phyloP scores from a whole-genome alignment of 2,329 filamentous ascomycete genomes.

The Huntiella moniliformis region DNA sequence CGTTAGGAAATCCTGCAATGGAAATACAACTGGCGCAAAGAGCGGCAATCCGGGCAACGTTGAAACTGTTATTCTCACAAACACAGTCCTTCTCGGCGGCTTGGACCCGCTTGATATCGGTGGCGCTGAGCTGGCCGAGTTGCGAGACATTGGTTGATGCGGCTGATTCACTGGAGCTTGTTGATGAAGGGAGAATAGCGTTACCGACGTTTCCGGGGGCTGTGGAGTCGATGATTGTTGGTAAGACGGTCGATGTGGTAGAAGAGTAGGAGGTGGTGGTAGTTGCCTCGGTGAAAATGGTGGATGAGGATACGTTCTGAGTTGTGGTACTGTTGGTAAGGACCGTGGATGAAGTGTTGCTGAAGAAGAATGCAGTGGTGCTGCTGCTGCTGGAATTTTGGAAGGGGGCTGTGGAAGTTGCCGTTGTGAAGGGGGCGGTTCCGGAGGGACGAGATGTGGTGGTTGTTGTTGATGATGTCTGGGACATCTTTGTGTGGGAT shows the following conservation, averaged over 20 bases:
- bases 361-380: slow-evolving; percentile 3
- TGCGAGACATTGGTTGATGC: slow-evolving; percentile 8
- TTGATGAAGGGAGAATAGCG: slow-evolving; percentile 6
- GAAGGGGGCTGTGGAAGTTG: not conserved
- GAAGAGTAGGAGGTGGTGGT: not conserved
- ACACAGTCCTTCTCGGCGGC: slow-evolving; percentile 20
- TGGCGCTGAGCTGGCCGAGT: slow-evolving; percentile 12
- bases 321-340: not conserved
- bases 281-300: not conserved
- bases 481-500: not conserved
- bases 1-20: slow-evolving; percentile 17
- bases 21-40: slow-evolving; percentile 23
- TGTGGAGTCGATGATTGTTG: slow-evolving; percentile 8
- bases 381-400: not conserved
- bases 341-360: not conserved
- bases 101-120: slow-evolving; percentile 13
- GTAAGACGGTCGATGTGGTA: not conserved
- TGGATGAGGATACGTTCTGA: no score
- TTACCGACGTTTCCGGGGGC: slow-evolving; percentile 12
- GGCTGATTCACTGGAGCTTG: slow-evolving; percentile 7
- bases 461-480: not conserved
- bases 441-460: not conserved
- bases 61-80: slow-evolving; percentile 23
- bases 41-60: slow-evolving; percentile 21
- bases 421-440: not conserved